A percentile compares a stretch with the other conserved stretches of the same genome.
These are phyloP conservation scores for Sphaerostilbella broomeana DNA, from an alignment of 2,329 filamentous ascomycete genomes.

Conservation along the genomic window DNA sequence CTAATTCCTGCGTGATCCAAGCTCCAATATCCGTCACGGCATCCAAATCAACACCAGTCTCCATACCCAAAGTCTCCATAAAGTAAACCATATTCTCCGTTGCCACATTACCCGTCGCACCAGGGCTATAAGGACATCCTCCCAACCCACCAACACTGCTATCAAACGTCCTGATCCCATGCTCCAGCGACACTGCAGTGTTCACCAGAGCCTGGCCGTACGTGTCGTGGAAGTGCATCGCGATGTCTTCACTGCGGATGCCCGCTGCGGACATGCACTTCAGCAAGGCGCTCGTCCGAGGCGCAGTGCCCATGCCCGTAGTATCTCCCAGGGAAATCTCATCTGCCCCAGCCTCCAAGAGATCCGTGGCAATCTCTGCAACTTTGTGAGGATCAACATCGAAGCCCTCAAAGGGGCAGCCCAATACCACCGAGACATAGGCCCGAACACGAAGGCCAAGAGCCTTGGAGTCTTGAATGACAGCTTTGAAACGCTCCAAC, in stretches of 20 bases:
- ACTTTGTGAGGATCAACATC: constrained; percentile 58
- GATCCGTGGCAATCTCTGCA: constrained; percentile 57
- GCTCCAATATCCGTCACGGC: constrained; percentile 60
- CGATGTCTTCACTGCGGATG: constrained; percentile 62
- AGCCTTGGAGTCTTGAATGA: constrained; percentile 62
- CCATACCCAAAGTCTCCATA: constrained; percentile 64
- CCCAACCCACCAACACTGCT: constrained; percentile 73
- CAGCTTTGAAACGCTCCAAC: constrained; percentile 60
- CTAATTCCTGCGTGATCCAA: constrained; percentile 63
- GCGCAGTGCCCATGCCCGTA: constrained; percentile 82
- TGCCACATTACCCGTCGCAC: constrained; percentile 79
- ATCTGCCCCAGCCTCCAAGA: constrained; percentile 82
- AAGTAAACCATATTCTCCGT: constrained; percentile 81
- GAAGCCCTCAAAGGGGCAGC: constrained; percentile 68
- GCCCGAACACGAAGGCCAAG: constrained; percentile 64
- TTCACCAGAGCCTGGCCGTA: constrained; percentile 84
- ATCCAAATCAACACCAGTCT: constrained; percentile 66
- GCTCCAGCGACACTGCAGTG: constrained; percentile 67
- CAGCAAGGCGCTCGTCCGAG: constrained; percentile 58
- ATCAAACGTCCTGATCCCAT: constrained; percentile 74
- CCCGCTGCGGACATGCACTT: constrained; percentile 59
- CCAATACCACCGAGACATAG: constrained; percentile 74
- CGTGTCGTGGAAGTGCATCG: constrained; percentile 85
- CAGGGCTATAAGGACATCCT: constrained; percentile 78
- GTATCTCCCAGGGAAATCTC: constrained; percentile 89